These are phyloP conservation scores for Tuber magnatum DNA, from an alignment of 495 filamentous ascomycete species.

Conservation along the genomic window DNA sequence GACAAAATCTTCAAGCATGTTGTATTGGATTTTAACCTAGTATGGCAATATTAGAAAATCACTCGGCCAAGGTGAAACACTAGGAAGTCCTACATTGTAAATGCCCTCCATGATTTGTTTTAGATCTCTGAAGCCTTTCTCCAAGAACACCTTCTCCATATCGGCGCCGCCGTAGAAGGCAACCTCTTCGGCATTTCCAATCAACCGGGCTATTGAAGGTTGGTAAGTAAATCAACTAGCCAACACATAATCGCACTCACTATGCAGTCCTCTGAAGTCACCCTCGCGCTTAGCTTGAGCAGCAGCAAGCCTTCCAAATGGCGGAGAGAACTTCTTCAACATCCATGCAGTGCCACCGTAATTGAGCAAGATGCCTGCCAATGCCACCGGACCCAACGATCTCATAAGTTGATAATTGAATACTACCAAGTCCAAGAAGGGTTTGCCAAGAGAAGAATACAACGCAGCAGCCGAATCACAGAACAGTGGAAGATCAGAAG, in stretches of 20 bases:
- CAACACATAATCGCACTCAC: constrained; percentile 39
- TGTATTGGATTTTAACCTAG: constrained; percentile 84
- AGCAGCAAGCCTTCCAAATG: constrained; percentile 93
- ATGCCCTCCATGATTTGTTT: constrained; percentile 94
- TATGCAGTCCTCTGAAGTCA: constrained; percentile 83
- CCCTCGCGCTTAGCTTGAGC: constrained; percentile 90
- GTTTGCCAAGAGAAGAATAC: constrained; percentile 94
- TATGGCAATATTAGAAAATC: constrained; percentile 12
- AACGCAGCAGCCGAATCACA: constrained; percentile 85
- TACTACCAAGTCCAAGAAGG: constrained; percentile 86
- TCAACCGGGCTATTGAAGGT: constrained; percentile 51
- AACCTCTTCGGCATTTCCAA: constrained; percentile 98
- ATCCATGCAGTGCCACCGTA: constrained; percentile 89
- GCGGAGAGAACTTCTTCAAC: constrained; percentile 77
- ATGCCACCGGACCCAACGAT: constrained; percentile 79
- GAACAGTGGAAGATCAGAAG: constrained; percentile 91
- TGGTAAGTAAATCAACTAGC: constrained; percentile 11
- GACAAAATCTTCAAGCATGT: constrained; percentile 97
- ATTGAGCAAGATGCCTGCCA: constrained; percentile 77
- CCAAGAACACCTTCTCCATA: constrained; percentile 83
- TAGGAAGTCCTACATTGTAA: constrained; percentile 52
- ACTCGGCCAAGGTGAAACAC: constrained; percentile 2
- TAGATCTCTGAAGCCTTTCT: constrained; percentile 81
- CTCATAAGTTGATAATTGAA: constrained; percentile 96
- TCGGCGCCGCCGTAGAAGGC: constrained; percentile 95